phyloP scores from a whole-genome alignment of 257 asterid species.

The Capsicum rhomboideum region DNA sequence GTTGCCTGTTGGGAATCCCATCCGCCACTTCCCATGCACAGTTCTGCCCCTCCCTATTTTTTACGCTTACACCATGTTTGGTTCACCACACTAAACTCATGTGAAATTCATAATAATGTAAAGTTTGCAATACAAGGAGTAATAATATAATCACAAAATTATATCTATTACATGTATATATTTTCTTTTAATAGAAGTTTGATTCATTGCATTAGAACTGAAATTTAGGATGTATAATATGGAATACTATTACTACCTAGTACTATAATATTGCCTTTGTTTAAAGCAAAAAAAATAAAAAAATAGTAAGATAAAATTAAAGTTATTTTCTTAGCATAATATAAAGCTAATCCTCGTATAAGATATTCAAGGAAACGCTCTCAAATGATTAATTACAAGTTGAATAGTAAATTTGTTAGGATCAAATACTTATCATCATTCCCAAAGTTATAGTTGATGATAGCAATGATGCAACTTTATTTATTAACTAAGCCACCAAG shows the following conservation, averaged over 20 bases:
- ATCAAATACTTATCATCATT: too few relatives aligned
- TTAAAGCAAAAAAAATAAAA: not conserved
- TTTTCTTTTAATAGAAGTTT: too few relatives aligned
- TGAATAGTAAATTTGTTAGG: too few relatives aligned
- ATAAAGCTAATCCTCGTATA: not conserved
- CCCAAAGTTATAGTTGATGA: too few relatives aligned
- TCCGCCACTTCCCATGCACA: not conserved
- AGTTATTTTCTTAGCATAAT: not conserved
- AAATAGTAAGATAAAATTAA: not conserved
- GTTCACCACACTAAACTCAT: not conserved
- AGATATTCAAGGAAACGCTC: not conserved
- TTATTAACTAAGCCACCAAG: too few relatives aligned
- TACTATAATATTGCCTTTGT: not conserved
- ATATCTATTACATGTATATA: too few relatives aligned
- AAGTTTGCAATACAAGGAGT: not conserved
- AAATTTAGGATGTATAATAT: not conserved
- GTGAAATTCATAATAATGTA: not conserved
- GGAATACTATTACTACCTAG: not conserved
- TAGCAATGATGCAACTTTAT: too few relatives aligned
- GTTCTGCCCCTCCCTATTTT: not conserved
- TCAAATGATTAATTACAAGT: not conserved
- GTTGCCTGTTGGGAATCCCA: not conserved
- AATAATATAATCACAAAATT: not conserved
- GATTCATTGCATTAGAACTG: too few relatives aligned
- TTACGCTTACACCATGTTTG: not conserved